Base-by-base conservation (phyloP, 1,284 basidiomycete species). In the Rhizopogon hawkerae region DNA sequence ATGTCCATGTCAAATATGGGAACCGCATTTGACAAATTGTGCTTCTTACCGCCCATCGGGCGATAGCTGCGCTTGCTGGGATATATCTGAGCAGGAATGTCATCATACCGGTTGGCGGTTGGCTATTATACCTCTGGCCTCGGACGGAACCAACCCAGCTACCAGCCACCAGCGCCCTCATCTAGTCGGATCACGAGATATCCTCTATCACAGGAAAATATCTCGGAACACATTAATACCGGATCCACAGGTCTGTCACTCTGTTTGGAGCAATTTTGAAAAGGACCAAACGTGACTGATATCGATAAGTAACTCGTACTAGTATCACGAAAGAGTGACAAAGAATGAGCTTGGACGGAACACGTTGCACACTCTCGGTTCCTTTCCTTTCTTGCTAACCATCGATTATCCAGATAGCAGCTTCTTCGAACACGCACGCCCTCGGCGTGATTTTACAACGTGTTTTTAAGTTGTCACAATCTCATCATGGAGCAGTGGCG, bases 401-500 rank as follows among this genome's bases (percentile, higher is more conserved):
- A 42, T 42, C 39, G 39, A 42, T 42, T 31, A 42, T 42, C 41
- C 16, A 6, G 39, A 41, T 42, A 42, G 16, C 16, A 21, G 10
- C 39, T 42, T 31, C 39, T 29, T 41, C 26, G 26, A 31, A 26
- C 26, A 26, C 26, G 29, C 39, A 42, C 26, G 39, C 39, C 26
- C 26, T 13, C 16, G 26, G 26, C 16, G 21, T 21, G 21, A 21
- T 21, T 21, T 3, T 18, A 29, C 29, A 13, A 14, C 39, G n/a
- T 31, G 11, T 31, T 41, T 42, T 42, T 16, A 42, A 31, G 41
- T 42, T 42, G 13, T 42, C 39, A 42, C 39, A 42, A 42, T 42
- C 39, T 42, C 14, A 42, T 42, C 41, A 7, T 42, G 41, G 41
- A 42, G 41, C 41, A 13, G 29, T 31, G 16, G 26, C 16, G 26